phyloP scores from a whole-genome alignment of 163 green algal species.

The Chloromonas sp. region DNA sequence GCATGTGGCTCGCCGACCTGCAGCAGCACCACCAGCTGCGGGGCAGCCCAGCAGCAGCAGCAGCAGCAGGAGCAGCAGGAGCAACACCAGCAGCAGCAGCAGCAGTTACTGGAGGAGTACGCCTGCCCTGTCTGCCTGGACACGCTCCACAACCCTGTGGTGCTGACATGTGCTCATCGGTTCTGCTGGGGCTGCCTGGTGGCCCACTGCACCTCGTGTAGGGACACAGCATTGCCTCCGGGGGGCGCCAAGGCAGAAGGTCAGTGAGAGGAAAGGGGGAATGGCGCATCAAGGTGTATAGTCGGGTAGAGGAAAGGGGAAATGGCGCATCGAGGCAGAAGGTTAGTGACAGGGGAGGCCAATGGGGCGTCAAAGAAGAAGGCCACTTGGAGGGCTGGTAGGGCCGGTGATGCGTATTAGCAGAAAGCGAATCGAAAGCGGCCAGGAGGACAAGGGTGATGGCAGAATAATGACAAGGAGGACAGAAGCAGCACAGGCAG shows the following conservation, averaged over 20 bases:
- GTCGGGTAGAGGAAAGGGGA: too few species aligned
- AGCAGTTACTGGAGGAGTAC: constrained; percentile 49
- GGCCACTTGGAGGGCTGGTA: too few species aligned
- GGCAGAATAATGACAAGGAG: too few species aligned
- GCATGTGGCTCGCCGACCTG: neutral
- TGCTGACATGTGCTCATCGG: constrained; percentile 80
- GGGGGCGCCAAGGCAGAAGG: neutral
- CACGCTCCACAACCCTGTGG: constrained; percentile 71
- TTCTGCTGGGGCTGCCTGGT: constrained; percentile 90
- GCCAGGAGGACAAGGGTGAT: too few species aligned
- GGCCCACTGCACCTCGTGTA: constrained; percentile 35
- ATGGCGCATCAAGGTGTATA: too few species aligned
- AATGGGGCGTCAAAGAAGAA: too few species aligned
- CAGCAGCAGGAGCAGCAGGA: constrained; percentile 36
- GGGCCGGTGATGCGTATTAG: too few species aligned
- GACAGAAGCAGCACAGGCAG: too few species aligned
- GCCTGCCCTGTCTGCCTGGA: constrained; percentile 84
- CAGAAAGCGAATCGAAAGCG: too few species aligned
- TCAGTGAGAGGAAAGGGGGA: neutral
- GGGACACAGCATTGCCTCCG: neutral
- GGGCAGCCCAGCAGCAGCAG: neutral
- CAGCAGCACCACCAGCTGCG: neutral
- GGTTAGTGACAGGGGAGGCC: too few species aligned
- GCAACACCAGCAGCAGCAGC: constrained; percentile 25
- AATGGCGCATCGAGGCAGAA: too few species aligned